Conservation (phyloP, 345 rosid species). For the Diplotaxis tenuifolia region DNA sequence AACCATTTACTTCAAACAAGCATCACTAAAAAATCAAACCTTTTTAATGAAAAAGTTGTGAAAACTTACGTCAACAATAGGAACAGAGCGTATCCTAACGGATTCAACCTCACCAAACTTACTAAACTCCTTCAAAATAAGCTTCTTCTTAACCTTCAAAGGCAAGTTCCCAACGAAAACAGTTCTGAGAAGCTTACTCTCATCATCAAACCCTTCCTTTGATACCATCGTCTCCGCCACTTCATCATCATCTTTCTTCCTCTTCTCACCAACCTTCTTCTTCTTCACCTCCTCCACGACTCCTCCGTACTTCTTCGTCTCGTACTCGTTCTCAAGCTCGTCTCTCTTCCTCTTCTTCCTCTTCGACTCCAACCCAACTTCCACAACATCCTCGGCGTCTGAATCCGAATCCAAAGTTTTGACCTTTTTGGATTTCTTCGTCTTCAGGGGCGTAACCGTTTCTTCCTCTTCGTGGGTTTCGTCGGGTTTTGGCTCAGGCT, state of each 20-base stretch:
- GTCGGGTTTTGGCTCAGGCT: slow-evolving; percentile 25
- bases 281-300: slow-evolving; percentile 14
- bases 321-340: slow-evolving; percentile 80
- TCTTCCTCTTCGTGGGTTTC: slow-evolving; percentile 20
- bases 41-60: neutral
- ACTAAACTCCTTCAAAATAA: slow-evolving; percentile 65
- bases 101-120: slow-evolving; percentile 86
- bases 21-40: neutral
- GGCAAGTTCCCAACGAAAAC: slow-evolving; percentile 95
- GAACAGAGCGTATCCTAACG: slow-evolving; percentile 86
- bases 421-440: slow-evolving; percentile 43
- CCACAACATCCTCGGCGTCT: slow-evolving; percentile 5
- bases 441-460: slow-evolving; percentile 7
- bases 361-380: slow-evolving; percentile 32
- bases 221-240: slow-evolving; percentile 46
- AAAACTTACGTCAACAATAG: slow-evolving; percentile 73
- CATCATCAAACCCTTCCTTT: slow-evolving; percentile 86
- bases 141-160: slow-evolving; percentile 74
- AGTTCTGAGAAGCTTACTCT: slow-evolving; percentile 81
- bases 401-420: slow-evolving; percentile 2
- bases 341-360: slow-evolving; percentile 89
- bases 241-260: slow-evolving; percentile 67
- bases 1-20: slow-evolving; percentile 19
- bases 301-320: slow-evolving; percentile 63
- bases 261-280: slow-evolving; percentile 65